Conservation (phyloP, 352 stramenopile genomes). For the Albugo laibachii region DNA sequence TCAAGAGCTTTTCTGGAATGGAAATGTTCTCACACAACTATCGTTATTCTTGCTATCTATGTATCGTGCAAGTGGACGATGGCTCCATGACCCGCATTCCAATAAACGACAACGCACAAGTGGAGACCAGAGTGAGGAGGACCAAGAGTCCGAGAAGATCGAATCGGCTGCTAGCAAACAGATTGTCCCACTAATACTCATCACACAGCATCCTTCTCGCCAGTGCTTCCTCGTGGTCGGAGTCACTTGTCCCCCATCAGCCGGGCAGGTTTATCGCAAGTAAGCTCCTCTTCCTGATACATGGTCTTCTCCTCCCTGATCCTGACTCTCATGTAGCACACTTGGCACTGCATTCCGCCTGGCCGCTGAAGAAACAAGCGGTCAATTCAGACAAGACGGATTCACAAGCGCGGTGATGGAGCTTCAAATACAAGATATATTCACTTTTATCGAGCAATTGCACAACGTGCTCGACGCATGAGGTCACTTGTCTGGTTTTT, state of each 20-base stretch:
- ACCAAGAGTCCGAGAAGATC: constrained; percentile 10
- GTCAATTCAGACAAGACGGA: constrained; percentile 86
- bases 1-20: constrained; percentile 83
- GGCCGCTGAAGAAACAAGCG: constrained; percentile 82
- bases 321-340: constrained; percentile 20
- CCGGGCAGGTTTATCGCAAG: constrained; percentile 79
- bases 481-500: too few species aligned
- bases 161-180: constrained; percentile 16
- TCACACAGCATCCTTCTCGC: constrained; percentile 71
- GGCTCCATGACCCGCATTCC: constrained; percentile 32
- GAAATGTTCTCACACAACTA: constrained; percentile 85
- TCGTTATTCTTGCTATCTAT: constrained; percentile 90
- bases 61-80: constrained; percentile 89
- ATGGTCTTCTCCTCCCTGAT: not conserved
- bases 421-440: constrained; percentile 86
- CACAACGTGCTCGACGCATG: constrained; percentile 82
- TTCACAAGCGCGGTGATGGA: constrained; percentile 93
- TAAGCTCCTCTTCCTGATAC: constrained; percentile 13
- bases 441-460: constrained; percentile 91
- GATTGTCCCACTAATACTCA: constrained; percentile 60
- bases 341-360: constrained; percentile 89
- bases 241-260: constrained; percentile 82
- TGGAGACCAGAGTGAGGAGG: constrained; percentile 1
- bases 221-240: constrained; percentile 90
- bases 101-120: constrained; percentile 13